phyloP scores from a whole-genome alignment of 208 protist species.

The Vickermania ingenoplastis region DNA sequence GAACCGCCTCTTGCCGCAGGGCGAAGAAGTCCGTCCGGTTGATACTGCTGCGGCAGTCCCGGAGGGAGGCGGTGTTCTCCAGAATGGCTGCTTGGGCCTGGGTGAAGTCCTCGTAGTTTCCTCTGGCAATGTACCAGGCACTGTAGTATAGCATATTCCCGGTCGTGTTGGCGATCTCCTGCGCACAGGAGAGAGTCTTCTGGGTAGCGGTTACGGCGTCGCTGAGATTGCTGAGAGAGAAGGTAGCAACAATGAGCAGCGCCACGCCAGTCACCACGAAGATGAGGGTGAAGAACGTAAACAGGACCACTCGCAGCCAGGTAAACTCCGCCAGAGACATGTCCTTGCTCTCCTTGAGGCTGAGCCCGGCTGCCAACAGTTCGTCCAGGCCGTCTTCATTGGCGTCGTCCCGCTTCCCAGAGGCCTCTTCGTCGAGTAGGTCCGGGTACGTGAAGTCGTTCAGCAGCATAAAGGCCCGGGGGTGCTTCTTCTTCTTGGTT shows the following conservation, averaged over 20 bases:
- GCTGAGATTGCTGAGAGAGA: not conserved
- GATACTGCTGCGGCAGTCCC: constrained; percentile 4
- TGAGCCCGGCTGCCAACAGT: not conserved
- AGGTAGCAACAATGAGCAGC: not conserved
- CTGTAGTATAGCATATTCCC: constrained; percentile 2
- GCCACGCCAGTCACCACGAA: not conserved
- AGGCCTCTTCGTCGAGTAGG: not conserved
- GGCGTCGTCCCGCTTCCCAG: not conserved
- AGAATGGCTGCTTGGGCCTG: not conserved
- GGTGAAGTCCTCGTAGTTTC: constrained; percentile 4
- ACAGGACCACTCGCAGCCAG: not conserved
- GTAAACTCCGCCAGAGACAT: not conserved
- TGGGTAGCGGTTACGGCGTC: not conserved
- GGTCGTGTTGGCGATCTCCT: constrained; percentile 5
- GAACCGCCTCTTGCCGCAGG: not conserved
- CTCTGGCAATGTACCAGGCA: constrained; percentile 3
- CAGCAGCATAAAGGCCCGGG: not conserved
- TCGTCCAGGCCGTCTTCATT: not conserved
- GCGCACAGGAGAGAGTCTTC: not conserved
- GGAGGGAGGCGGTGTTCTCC: not conserved
- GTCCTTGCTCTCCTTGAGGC: not conserved
- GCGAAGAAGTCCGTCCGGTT: constrained; percentile 6
- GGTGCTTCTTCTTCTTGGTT: not conserved
- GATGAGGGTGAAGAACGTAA: not conserved
- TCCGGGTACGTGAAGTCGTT: not conserved